Evolutionary conservation across 176 grass and related monocot species (phyloP), one percentile per base, ranked within the genome.

Genomic region (Juncus effusus): DNA sequence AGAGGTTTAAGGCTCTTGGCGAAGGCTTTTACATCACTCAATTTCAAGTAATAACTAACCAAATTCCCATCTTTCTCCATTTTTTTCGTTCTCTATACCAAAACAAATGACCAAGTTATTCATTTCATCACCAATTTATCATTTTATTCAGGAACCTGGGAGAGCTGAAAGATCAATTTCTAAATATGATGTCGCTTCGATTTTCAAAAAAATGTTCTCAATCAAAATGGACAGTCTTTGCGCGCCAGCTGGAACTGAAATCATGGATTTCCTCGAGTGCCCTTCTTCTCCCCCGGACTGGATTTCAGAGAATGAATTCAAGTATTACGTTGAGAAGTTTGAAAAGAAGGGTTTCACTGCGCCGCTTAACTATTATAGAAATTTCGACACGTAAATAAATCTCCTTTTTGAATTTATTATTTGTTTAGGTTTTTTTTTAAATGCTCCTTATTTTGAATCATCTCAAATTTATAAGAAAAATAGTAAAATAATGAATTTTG

Each of bases 331-430:
- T 0, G 55, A 78, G 3, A 87, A 91, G 42, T 91, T 91, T 59
- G 38, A 84, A 47, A 91, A 91, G 38, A 57, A 78, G 52, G 88
- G 84, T 28, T 87, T 91, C 76, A 91, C 80, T 6, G 84, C 80
- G n/a, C 74, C 88, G 6, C 68, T 84, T 36, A 91, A 87, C 81
- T 79, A 87, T 76, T 91, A 87, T 71, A 78, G 84, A 60, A 64
- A 72, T 70, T 13, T 87, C 3, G 84, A 78, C 56, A 78, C 3
- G 84, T 84, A 81, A 78, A 36, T 9, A 47, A 47, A 40, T 10
- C 11, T 74, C 16, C 10, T 51, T 40, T 75, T 2, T 58, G 6
- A 69, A 39, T 47, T 47, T 45, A 7, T 45, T 70, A 56, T n/a
- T 3, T 44, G 40, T 57, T 56, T 42, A 40, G 41, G 10, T 3